Percentiles rank a stretch among this genome's conserved stretches.
These are phyloP conservation scores for Spatholobus suberectus DNA, from an alignment of 306 rosid genomes.

Conservation along the genomic window DNA sequence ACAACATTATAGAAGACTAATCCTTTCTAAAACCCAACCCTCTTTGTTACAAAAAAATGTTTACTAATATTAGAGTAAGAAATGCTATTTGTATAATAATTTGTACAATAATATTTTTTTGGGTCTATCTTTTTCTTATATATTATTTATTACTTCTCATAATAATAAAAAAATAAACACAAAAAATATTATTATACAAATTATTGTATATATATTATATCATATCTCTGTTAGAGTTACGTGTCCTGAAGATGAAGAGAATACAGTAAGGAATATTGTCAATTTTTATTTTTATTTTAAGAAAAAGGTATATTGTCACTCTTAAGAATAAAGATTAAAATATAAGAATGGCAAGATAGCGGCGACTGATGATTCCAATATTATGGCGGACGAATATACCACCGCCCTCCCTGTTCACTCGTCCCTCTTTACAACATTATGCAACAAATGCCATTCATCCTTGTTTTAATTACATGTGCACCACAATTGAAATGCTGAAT, in stretches of 20 bases:
- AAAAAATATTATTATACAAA: too few species aligned
- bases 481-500: not conserved
- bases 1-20: too few species aligned
- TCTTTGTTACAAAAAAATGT: too few species aligned
- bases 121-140: too few species aligned
- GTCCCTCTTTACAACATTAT: not conserved
- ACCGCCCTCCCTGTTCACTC: not conserved
- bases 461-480: conserved; percentile 6
- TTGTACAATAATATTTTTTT: too few species aligned
- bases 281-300: not conserved
- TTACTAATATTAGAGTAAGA: too few species aligned
- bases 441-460: conserved; percentile 26
- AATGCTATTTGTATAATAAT: too few species aligned
- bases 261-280: not conserved
- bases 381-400: not conserved
- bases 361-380: not conserved
- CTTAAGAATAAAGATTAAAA: not conserved
- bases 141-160: too few species aligned
- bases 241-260: not conserved
- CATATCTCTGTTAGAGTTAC: too few species aligned
- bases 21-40: too few species aligned
- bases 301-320: not conserved
- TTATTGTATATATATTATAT: too few species aligned
- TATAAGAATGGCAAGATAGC: not conserved
- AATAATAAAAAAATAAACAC: too few species aligned